Conservation (phyloP, 148 eudicot species). For the Vaccinium macrocarpon region DNA sequence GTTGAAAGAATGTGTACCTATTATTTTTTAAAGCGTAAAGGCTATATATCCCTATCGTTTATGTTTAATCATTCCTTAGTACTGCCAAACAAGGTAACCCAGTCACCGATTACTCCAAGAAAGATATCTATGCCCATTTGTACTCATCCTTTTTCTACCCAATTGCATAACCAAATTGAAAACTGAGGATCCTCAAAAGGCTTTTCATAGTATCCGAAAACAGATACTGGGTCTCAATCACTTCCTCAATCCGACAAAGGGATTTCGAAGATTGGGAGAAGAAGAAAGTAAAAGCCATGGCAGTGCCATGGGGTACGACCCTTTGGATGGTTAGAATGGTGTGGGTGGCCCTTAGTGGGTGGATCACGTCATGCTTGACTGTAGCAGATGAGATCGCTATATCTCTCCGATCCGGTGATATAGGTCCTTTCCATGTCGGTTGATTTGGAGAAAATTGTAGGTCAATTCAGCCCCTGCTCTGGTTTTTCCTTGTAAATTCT, state of each 20-base stretch:
- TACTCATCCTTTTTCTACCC: neutral
- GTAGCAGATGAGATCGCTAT: constrained; percentile 77
- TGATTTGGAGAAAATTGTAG: constrained; percentile 23
- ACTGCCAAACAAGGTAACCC: neutral
- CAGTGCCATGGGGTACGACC: constrained; percentile 59
- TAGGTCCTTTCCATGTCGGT: constrained; percentile 58
- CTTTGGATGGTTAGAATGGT: constrained; percentile 56
- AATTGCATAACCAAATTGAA: neutral
- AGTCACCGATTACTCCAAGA: neutral
- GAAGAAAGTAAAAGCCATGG: constrained; percentile 34
- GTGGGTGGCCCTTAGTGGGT: constrained; percentile 56
- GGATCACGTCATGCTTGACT: constrained; percentile 64
- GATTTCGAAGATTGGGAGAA: constrained; percentile 16
- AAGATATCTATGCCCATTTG: neutral
- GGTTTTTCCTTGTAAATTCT: constrained; percentile 1
- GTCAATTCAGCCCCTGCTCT: neutral
- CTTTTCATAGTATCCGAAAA: neutral
- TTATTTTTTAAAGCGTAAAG: neutral
- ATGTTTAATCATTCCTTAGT: neutral
- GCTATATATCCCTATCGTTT: neutral
- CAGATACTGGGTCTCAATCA: neutral
- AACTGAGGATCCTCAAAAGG: neutral
- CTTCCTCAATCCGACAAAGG: neutral
- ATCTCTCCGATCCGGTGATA: constrained; percentile 56
- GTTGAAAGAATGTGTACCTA: too few relatives aligned